Base-by-base conservation (phyloP, 805 yeast genomes). In the Maudiozyma saulgeensis region DNA sequence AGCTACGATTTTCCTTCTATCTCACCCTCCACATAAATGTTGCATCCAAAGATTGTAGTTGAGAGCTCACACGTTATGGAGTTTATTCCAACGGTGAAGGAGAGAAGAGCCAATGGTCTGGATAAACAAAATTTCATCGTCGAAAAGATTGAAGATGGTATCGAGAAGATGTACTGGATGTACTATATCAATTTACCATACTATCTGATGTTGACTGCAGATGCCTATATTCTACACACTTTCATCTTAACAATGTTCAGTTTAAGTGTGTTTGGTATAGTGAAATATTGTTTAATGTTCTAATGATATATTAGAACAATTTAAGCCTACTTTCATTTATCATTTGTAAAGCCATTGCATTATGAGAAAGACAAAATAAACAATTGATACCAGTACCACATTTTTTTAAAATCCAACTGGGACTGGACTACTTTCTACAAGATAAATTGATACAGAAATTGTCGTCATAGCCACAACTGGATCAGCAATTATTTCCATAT, bases 161-260 rank as follows among this genome's bases (percentile, higher is more conserved):
- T 65, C n/a, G 62, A 61, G 41, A 62, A 59, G 39, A 51, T 71
- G 18, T 72, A 70, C 52, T 73, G 76, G 76, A 69, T 66, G 45
- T 73, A 73, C 51, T 72, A 72, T 47, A 65, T 72, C 25, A 75
- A 73, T 53, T 53, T 72, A 44, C 77, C 77, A 16, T 72, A 67
- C 53, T 72, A 72, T 50, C 50, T 73, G 47, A 69, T 73, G 75
- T 70, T 74, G 23, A 54, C 66, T 3, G 67, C 64, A 43, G 76
- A 73, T 47, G 73, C 76, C 2, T 68, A 68, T 45, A 55, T 68
- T 15, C 53, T 73, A 16, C 77, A 71, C 54, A 51, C 61, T 3
- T 66, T 70, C 51, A 69, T 70, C 53, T 55, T 73, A 25, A 57
- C 64, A 5, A 53, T 72, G 16, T 60, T 71, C 51, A 64, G 73